Evolutionary conservation across 257 asterid species (phyloP).

Genomic region (Nemophila menziesii): DNA sequence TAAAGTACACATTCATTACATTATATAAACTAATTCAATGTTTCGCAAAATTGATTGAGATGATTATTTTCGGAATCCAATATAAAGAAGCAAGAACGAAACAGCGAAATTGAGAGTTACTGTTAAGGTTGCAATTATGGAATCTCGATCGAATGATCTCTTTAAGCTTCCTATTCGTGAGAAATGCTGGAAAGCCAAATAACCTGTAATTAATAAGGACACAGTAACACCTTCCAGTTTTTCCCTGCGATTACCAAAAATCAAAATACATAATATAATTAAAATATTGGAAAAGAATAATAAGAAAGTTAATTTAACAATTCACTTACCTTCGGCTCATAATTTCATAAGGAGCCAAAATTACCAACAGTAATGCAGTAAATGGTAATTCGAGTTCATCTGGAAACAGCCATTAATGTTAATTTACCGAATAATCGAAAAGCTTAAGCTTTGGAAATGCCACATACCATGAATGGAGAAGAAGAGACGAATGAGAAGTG

Average conservation of each 20-base stretch:
- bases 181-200: constrained; percentile 85
- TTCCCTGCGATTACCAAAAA: constrained; percentile 49
- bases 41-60: not conserved
- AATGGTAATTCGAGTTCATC: constrained; percentile 86
- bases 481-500: constrained; percentile 83
- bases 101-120: constrained; percentile 40
- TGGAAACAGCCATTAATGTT: too few species aligned
- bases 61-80: not conserved
- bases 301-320: too few species aligned
- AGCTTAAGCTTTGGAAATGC: too few species aligned
- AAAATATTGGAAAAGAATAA: constrained; percentile 6
- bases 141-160: constrained; percentile 57
- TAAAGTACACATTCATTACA: constrained; percentile 2
- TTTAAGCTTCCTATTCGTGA: constrained; percentile 33
- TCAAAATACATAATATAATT: constrained; percentile 13
- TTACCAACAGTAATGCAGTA: constrained; percentile 48
- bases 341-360: constrained; percentile 60
- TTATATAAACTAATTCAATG: not conserved
- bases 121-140: constrained; percentile 66
- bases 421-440: too few species aligned
- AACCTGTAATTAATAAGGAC: constrained; percentile 63
- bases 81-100: constrained; percentile 52
- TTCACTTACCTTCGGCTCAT: constrained; percentile 58
- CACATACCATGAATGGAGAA: too few species aligned
- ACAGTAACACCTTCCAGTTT: constrained; percentile 65